Evolutionary conservation across 805 yeast genomes (phyloP).

Genomic region (Ogataea glucozyma): DNA sequence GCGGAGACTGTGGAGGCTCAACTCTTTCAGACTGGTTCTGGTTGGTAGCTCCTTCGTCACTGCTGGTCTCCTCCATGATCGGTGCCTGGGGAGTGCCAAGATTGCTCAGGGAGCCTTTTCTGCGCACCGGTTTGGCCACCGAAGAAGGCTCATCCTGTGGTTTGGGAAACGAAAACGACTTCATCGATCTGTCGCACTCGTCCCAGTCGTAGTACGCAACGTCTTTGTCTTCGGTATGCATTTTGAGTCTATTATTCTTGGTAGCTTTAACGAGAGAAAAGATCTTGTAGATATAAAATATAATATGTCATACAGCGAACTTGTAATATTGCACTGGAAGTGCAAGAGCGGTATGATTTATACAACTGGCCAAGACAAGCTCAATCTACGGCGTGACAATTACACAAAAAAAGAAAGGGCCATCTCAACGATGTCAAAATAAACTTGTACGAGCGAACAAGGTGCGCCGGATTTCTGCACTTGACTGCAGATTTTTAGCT

Average conservation of each 20-base stretch:
- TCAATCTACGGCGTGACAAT: not conserved
- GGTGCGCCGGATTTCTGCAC: no score
- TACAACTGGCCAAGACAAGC: not conserved
- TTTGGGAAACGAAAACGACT: slow-evolving; percentile 16
- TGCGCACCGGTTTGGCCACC: not conserved
- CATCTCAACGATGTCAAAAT: no score
- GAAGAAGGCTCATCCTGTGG: slow-evolving; percentile 4
- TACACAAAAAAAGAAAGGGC: not conserved
- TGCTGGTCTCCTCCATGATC: slow-evolving; percentile 14
- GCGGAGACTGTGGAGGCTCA: not conserved
- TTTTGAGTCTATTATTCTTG: not conserved
- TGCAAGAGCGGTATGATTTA: slow-evolving; percentile 1
- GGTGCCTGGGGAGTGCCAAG: slow-evolving; percentile 14
- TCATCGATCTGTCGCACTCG: slow-evolving; percentile 10
- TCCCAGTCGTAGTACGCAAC: slow-evolving; percentile 16
- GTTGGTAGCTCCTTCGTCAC: not conserved
- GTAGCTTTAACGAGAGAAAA: not conserved
- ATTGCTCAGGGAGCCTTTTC: slow-evolving; percentile 11
- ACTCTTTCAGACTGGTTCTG: not conserved
- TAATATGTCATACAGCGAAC: not conserved
- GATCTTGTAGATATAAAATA: not conserved
- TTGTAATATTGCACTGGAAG: no score
- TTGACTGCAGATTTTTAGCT: no score
- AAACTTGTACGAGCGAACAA: no score
- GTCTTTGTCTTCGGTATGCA: not conserved